Base-by-base conservation (phyloP, 257 asterid genomes). In the Prunella vulgaris region DNA sequence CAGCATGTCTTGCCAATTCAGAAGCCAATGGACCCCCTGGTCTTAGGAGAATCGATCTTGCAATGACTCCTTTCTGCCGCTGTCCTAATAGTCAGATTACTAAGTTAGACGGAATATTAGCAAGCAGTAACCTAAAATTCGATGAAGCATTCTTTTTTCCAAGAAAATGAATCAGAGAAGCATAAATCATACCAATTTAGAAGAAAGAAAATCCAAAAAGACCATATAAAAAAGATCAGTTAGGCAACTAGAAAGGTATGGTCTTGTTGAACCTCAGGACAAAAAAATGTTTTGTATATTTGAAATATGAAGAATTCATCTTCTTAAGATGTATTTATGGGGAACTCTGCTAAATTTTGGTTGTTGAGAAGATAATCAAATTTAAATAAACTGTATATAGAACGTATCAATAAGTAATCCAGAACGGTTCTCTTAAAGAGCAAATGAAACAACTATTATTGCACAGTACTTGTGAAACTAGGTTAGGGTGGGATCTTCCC, bases 1-100 rank as follows among this genome's bases (percentile, higher is more conserved):
- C 96, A 27, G 95, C 77, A 61, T 88, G 90, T 1, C 76, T 83
- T 61, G 96, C 95, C 82, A 93, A 75, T 80, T 88, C 97, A 74
- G 85, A 81, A 60, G 98, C 94, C 85, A 93, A 73, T 20, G 90
- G 92, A 66, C 98, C 98, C 40, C 98, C 98, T 5, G 92, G 93
- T 80, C 89, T 90, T 35, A 90, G 86, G 71, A 93, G 94, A 73
- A 87, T 73, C 54, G 98, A 88, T 80, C 98, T 87, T 60, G 98
- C 93, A 70, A 87, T 87, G 44, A 90, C 86, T 66, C 98, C 98
- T 79, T 88, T 93, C 63, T 90, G 98, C 69, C 90, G 79, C 98
- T 93, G 98, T 87, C 97, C 96, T 93, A 93, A 87, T 90, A 80
- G 72, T 77, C 78, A 75, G 77, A 83, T 70, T 79, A 79, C 70